Percentiles rank a stretch among this genome's conserved stretches.
phyloP scores from a whole-genome alignment of 257 asterid species.

The Capsicum chinense region DNA sequence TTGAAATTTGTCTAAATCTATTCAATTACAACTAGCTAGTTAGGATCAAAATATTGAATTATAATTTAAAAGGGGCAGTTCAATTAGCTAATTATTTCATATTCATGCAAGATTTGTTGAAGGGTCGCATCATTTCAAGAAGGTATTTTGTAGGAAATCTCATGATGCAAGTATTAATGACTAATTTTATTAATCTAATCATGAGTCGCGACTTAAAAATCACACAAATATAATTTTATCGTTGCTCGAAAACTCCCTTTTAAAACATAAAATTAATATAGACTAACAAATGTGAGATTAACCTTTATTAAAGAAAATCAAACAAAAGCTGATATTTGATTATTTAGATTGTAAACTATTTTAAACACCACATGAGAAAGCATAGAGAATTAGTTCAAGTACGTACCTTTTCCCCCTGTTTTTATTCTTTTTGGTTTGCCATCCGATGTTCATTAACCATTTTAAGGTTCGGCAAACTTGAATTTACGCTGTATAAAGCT shows the following conservation, averaged over 20 bases:
- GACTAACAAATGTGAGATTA: neutral
- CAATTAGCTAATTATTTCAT: too few relatives aligned
- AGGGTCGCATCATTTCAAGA: too few relatives aligned
- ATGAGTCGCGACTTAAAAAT: too few relatives aligned
- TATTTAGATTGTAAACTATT: neutral
- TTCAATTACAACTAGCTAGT: neutral
- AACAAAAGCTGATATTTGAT: neutral
- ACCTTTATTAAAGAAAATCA: neutral
- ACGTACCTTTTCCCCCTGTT: too few relatives aligned
- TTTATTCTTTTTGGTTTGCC: neutral
- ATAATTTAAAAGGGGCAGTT: neutral
- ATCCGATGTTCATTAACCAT: neutral
- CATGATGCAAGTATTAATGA: too few relatives aligned
- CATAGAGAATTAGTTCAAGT: neutral
- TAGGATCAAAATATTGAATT: neutral
- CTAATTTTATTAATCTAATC: too few relatives aligned
- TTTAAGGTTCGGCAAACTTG: too few relatives aligned
- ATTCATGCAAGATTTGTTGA: too few relatives aligned
- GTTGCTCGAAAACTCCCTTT: too few relatives aligned
- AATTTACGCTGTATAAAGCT: fast-evolving
- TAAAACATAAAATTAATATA: too few relatives aligned
- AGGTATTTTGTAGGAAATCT: too few relatives aligned
- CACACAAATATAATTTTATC: neutral
- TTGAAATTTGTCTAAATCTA: neutral
- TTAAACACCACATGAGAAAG: neutral